phyloP scores from a whole-genome alignment of 257 asterid genomes.

The Henckelia pumila region DNA sequence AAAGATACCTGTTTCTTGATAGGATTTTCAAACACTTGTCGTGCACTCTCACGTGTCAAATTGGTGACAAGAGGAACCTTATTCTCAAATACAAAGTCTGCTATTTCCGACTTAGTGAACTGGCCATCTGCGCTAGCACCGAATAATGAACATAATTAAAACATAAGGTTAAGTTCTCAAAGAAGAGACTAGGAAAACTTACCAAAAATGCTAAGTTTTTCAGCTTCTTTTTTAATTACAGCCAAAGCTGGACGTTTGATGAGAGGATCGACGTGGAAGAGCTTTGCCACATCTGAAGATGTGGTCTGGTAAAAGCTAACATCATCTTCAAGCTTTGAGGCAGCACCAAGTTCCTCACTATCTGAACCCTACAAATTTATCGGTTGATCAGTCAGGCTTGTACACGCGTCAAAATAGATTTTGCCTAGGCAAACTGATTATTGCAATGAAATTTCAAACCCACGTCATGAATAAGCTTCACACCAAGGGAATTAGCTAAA shows the following conservation, averaged over 20 bases:
- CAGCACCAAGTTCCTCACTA: slow-evolving; percentile 71
- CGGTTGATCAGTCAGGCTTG: not conserved
- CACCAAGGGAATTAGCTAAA: not conserved
- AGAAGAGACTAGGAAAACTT: slow-evolving; percentile 32
- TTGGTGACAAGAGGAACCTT: slow-evolving; percentile 78
- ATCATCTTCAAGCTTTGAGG: slow-evolving; percentile 72
- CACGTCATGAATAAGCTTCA: not conserved
- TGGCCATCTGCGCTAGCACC: slow-evolving; percentile 48
- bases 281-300: slow-evolving; percentile 65
- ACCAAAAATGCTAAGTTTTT: slow-evolving; percentile 62
- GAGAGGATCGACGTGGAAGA: slow-evolving; percentile 58
- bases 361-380: slow-evolving; percentile 53
- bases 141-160: slow-evolving; percentile 11
- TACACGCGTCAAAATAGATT: no score
- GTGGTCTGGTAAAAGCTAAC: slow-evolving; percentile 74
- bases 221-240: slow-evolving; percentile 68
- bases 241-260: slow-evolving; percentile 54
- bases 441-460: not conserved
- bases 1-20: slow-evolving; percentile 79
- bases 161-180: not conserved
- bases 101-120: slow-evolving; percentile 73
- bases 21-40: slow-evolving; percentile 75
- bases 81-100: slow-evolving; percentile 77
- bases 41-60: slow-evolving; percentile 76
- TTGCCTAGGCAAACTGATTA: not conserved